Percentiles rank a stretch among this genome's conserved stretches.
Conservation (phyloP, 129 eudicot genomes). For the Artemisia annua region DNA sequence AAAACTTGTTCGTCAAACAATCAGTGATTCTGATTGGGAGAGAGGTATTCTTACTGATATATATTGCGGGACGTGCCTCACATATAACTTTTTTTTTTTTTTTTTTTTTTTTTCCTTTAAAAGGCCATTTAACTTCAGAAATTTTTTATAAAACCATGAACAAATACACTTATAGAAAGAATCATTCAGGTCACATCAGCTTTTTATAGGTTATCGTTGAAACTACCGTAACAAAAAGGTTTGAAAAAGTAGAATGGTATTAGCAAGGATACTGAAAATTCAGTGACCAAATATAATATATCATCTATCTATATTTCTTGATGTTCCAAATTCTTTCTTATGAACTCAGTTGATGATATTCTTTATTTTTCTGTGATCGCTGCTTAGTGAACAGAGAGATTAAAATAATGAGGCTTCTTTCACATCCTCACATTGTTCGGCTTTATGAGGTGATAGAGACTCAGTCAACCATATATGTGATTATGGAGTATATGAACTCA, state of each 20-base stretch:
- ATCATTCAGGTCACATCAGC: no score
- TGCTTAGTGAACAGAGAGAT: conserved; percentile 55
- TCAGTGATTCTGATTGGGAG: conserved; percentile 37
- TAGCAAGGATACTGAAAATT: no score
- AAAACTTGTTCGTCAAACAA: conserved; percentile 48
- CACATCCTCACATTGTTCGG: conserved; percentile 65
- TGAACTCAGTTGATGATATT: not conserved
- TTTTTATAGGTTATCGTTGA: no score
- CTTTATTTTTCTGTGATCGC: conserved; percentile 22
- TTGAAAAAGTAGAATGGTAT: no score
- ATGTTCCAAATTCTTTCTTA: not conserved
- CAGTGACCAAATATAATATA: no score
- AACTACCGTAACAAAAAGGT: no score
- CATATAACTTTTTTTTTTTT: no score
- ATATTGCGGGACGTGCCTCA: no score
- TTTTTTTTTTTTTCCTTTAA: no score
- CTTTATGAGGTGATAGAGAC: conserved; percentile 73
- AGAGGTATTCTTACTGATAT: conserved; percentile 33
- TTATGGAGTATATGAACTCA: conserved; percentile 67
- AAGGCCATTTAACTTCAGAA: no score
- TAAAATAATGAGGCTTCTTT: conserved; percentile 58
- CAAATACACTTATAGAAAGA: no score
- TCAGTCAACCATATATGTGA: conserved; percentile 43
- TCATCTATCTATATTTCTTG: not conserved
- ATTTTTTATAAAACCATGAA: no score